phyloP scores from a whole-genome alignment of 345 rosid species.

The Psidium friedrichsthalianum region DNA sequence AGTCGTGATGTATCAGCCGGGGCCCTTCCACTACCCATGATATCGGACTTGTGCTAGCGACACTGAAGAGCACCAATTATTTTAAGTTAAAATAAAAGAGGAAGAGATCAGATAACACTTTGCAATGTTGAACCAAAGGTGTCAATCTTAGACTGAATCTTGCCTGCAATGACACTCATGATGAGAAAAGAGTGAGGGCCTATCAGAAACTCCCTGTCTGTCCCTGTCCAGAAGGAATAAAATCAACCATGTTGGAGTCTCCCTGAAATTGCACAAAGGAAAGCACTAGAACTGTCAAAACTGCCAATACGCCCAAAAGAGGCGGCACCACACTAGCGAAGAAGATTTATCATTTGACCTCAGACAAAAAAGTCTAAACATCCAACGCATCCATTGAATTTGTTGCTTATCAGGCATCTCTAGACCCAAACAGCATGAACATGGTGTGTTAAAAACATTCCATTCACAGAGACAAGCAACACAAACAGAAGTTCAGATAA shows the following conservation, averaged over 20 bases:
- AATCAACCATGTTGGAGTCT: constrained; percentile 45
- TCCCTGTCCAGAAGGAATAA: constrained; percentile 43
- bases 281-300: background rate
- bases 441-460: background rate
- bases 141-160: background rate
- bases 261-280: constrained; percentile 31
- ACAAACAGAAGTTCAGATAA: background rate
- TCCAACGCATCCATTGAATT: background rate
- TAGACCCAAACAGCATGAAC: background rate
- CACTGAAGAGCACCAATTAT: constrained; percentile 22
- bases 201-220: constrained; percentile 20
- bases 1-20: constrained; percentile 45
- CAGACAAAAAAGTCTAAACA: background rate
- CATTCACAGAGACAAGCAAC: background rate
- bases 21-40: constrained; percentile 76
- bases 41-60: constrained; percentile 48
- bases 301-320: background rate
- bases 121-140: background rate
- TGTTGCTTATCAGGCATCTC: background rate
- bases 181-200: constrained; percentile 47
- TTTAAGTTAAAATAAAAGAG: background rate
- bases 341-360: background rate
- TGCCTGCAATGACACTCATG: constrained; percentile 84
- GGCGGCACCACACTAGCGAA: background rate
- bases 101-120: background rate